phyloP scores from a whole-genome alignment of 257 asterid species.

The Dorcoceras hygrometricum region DNA sequence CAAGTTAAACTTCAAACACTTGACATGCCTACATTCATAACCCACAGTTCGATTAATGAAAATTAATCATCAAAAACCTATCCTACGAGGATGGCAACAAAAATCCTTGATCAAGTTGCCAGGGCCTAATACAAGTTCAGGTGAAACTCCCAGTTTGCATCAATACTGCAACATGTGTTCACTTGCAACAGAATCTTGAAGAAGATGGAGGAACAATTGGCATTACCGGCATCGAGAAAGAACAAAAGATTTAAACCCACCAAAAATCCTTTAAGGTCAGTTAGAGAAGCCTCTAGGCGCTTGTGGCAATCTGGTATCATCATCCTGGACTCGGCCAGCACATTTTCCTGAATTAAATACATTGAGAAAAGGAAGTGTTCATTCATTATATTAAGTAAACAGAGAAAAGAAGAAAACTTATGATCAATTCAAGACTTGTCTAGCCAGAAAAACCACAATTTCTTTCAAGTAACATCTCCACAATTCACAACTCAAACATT shows the following conservation, averaged over 20 bases:
- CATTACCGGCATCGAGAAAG: neutral
- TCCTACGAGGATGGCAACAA: neutral
- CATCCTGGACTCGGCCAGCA: constrained; percentile 91
- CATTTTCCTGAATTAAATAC: constrained; percentile 62
- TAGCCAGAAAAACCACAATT: constrained; percentile 12
- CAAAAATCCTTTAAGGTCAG: constrained; percentile 72
- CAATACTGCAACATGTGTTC: constrained; percentile 5
- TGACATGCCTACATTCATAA: neutral
- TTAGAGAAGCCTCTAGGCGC: constrained; percentile 72
- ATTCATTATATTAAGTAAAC: neutral
- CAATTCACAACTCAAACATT: neutral
- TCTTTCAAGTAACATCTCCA: neutral
- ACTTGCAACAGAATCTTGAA: neutral
- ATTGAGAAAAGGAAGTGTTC: neutral
- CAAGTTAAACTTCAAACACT: neutral
- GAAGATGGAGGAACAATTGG: constrained; percentile 1
- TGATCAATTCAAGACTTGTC: constrained; percentile 7
- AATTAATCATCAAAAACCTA: neutral
- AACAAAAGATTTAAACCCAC: constrained; percentile 33
- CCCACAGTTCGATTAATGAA: neutral
- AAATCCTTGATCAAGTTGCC: neutral
- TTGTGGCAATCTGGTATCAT: constrained; percentile 93
- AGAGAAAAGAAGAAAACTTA: constrained; percentile 15
- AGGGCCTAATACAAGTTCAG: neutral
- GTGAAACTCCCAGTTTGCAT: neutral